A percentile compares a stretch with the other conserved stretches of the same genome.
Evolutionary conservation across 1,284 basidiomycete genomes (phyloP).

Genomic region (Rhodotorula sp.): DNA sequence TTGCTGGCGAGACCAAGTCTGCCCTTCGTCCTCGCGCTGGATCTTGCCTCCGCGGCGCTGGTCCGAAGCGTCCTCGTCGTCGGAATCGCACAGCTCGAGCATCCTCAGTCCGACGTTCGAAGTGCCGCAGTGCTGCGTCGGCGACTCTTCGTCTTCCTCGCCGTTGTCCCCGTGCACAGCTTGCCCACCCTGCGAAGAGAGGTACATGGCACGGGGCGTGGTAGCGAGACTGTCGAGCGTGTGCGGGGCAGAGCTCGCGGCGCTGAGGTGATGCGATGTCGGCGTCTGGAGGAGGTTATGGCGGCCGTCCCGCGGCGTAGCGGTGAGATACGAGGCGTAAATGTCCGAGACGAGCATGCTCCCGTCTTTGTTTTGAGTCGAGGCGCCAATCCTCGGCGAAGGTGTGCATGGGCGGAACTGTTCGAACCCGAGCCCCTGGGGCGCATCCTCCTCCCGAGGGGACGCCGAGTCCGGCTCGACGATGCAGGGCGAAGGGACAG

Average conservation of each 20-base stretch:
- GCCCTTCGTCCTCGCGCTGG: neutral
- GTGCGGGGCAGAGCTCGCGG: neutral
- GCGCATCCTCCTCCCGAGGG: neutral
- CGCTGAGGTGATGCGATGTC: neutral
- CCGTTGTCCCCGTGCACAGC: neutral
- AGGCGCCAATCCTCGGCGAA: neutral
- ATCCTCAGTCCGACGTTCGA: constrained; percentile 23
- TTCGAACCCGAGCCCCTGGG: neutral
- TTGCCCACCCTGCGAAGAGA: neutral
- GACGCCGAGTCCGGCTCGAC: constrained; percentile 6
- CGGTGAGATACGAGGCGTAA: constrained; percentile 28
- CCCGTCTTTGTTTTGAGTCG: neutral
- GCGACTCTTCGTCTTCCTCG: constrained; percentile 19
- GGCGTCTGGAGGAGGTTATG: constrained; percentile 21
- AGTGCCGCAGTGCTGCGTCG: constrained; percentile 14
- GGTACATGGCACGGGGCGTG: constrained; percentile 7
- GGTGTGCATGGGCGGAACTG: constrained; percentile 6
- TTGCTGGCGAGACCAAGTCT: neutral
- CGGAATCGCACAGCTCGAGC: constrained; percentile 21
- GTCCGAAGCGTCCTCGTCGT: constrained; percentile 1
- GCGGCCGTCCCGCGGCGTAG: constrained; percentile 15
- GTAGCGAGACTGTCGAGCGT: neutral
- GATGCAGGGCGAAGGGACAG: neutral
- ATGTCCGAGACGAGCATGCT: constrained; percentile 16
- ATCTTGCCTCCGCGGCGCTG: neutral